Percentiles rank a stretch among this genome's conserved stretches.
Evolutionary conservation across 768 basidiomycete genomes (phyloP).

Genomic region (Asterophora parasitica): DNA sequence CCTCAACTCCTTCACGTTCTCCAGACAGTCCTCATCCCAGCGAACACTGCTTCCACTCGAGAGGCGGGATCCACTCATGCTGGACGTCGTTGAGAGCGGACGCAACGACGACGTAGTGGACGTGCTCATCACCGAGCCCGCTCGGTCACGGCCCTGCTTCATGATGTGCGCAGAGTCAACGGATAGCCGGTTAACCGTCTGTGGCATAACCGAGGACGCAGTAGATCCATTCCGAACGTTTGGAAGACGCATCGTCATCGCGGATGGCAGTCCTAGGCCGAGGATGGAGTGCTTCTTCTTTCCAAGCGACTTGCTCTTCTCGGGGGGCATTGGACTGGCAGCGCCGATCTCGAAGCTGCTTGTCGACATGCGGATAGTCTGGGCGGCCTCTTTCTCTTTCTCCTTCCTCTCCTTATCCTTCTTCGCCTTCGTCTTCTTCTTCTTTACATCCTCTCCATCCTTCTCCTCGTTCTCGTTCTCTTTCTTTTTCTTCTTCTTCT

Average conservation of each 20-base stretch:
- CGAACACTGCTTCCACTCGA: constrained; percentile 41
- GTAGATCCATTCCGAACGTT: constrained; percentile 35
- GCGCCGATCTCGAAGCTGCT: constrained; percentile 68
- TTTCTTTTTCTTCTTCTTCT: constrained; percentile 23
- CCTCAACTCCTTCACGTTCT: constrained; percentile 39
- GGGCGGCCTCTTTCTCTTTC: constrained; percentile 24
- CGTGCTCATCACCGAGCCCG: constrained; percentile 30
- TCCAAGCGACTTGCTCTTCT: constrained; percentile 33
- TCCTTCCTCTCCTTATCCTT: constrained; percentile 34
- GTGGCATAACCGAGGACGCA: constrained; percentile 18
- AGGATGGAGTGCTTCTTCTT: constrained; percentile 62
- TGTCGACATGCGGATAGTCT: constrained; percentile 44
- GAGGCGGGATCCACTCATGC: constrained; percentile 22
- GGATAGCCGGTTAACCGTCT: constrained; percentile 28
- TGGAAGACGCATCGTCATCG: constrained; percentile 36
- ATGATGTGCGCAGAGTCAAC: constrained; percentile 27
- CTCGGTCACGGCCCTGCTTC: constrained; percentile 23
- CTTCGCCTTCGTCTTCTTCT: constrained; percentile 23
- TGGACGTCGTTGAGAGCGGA: constrained; percentile 34
- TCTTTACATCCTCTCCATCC: constrained; percentile 8
- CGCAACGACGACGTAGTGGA: constrained; percentile 40
- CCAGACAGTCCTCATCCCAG: constrained; percentile 46
- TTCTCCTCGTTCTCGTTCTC: constrained; percentile 12
- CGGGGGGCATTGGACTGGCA: constrained; percentile 36
- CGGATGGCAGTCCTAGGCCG: constrained; percentile 56